These are phyloP conservation scores for Aureobasidium sp. DNA, from an alignment of 2,329 filamentous ascomycete genomes.

Conservation along the genomic window DNA sequence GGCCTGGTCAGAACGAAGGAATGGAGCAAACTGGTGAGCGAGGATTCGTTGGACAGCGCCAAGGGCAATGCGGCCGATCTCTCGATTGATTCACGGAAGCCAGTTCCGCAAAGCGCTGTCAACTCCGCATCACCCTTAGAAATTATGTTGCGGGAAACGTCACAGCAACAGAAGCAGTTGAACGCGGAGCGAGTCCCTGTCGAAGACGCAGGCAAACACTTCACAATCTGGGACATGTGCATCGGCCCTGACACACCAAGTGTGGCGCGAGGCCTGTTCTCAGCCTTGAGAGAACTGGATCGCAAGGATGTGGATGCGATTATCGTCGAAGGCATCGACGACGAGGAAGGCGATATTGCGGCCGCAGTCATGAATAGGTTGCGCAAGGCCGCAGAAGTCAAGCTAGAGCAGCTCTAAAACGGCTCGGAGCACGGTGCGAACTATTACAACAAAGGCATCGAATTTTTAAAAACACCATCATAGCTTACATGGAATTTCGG, in stretches of 20 bases:
- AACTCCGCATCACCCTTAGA: background rate
- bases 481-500: background rate
- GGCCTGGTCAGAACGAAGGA: constrained; percentile 35
- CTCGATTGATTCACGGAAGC: background rate
- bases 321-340: constrained; percentile 78
- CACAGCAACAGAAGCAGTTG: background rate
- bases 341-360: constrained; percentile 67
- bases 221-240: constrained; percentile 57
- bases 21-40: constrained; percentile 27
- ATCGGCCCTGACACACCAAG: constrained; percentile 63
- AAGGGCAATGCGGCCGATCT: constrained; percentile 18
- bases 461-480: too few species aligned
- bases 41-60: too few species aligned
- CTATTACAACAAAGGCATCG: too few species aligned
- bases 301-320: constrained; percentile 72
- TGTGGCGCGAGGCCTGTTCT: constrained; percentile 83
- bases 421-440: background rate
- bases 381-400: constrained; percentile 42
- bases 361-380: constrained; percentile 55
- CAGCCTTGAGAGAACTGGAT: constrained; percentile 78
- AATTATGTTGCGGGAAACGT: constrained; percentile 9
- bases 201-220: background rate
- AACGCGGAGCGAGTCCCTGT: background rate
- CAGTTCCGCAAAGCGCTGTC: background rate
- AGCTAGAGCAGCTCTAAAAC: constrained; percentile 16